phyloP scores from a whole-genome alignment of 2,329 filamentous ascomycete species.

The Fusarium sp. region DNA sequence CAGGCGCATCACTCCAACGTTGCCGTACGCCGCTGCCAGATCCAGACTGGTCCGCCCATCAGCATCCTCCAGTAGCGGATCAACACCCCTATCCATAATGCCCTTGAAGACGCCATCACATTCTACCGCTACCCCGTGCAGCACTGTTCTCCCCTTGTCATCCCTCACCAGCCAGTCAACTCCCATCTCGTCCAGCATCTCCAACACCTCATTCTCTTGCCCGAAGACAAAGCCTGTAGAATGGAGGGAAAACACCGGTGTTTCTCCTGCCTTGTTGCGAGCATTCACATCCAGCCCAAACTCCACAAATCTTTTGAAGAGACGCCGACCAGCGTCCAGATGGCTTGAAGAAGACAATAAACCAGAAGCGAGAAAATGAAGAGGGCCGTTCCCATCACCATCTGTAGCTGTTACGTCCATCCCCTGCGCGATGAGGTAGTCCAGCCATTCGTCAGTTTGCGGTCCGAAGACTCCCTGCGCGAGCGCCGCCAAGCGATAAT shows the following conservation, averaged over 20 bases:
- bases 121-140: conserved; percentile 19
- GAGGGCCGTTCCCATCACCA: conserved; percentile 10
- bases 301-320: conserved; percentile 12
- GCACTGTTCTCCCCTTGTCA: conserved; percentile 8
- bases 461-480: background rate
- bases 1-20: conserved; percentile 10
- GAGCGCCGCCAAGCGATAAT: conserved; percentile 23
- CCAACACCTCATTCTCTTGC: background rate
- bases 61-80: conserved; percentile 26
- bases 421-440: conserved; percentile 15
- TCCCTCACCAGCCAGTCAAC: conserved; percentile 31
- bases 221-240: too few relatives aligned
- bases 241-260: conserved; percentile 19
- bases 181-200: conserved; percentile 19
- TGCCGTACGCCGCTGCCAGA: conserved; percentile 8
- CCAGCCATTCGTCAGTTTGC: conserved; percentile 7
- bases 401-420: conserved; percentile 23
- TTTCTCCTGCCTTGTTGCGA: conserved; percentile 25
- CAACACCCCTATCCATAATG: conserved; percentile 13
- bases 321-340: too few relatives aligned
- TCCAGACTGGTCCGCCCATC: conserved; percentile 28
- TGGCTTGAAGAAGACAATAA: background rate
- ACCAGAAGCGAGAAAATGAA: conserved; percentile 22
- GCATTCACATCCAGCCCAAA: conserved; percentile 27
- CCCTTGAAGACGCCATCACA: conserved; percentile 1